These are phyloP conservation scores for Suillus discolor DNA, from an alignment of 768 basidiomycete species.

Conservation along the genomic window DNA sequence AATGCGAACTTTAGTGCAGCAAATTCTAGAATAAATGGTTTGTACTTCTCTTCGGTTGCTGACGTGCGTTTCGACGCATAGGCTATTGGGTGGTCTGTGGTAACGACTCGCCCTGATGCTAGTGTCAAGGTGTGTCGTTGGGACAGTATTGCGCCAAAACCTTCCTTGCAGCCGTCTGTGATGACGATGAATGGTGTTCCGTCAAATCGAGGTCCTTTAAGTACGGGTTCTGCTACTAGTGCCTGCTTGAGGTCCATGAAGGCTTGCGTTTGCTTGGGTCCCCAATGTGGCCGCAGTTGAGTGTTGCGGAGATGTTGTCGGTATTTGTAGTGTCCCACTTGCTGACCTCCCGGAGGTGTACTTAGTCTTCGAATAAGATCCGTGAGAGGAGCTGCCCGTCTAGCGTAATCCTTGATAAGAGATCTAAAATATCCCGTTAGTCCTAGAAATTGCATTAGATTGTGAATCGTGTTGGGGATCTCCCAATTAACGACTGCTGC, in stretches of 20 bases:
- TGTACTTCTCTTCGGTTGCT: no score
- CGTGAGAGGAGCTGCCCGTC: constrained; percentile 32
- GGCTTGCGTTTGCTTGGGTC: constrained; percentile 17
- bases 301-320: not conserved
- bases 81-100: not conserved
- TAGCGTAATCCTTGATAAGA: constrained; percentile 37
- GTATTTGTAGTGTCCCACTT: not conserved
- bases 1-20: no score
- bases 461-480: constrained; percentile 30
- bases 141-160: no score
- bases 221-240: constrained; percentile 34
- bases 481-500: constrained; percentile 39
- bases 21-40: no score
- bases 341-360: not conserved
- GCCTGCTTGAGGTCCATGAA: constrained; percentile 33
- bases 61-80: not conserved
- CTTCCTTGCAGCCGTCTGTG: constrained; percentile 33
- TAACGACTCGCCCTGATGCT: not conserved
- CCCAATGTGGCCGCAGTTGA: not conserved
- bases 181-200: constrained; percentile 38
- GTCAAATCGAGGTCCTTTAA: constrained; percentile 32
- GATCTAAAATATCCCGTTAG: constrained; percentile 38
- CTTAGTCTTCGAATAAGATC: constrained; percentile 22
- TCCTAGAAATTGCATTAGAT: constrained; percentile 37
- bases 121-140: no score